Percentiles rank a stretch among this genome's conserved stretches.
These are phyloP conservation scores for Aaosphaeria pasadenensis DNA, from an alignment of 2,329 filamentous ascomycete species.

Conservation along the genomic window DNA sequence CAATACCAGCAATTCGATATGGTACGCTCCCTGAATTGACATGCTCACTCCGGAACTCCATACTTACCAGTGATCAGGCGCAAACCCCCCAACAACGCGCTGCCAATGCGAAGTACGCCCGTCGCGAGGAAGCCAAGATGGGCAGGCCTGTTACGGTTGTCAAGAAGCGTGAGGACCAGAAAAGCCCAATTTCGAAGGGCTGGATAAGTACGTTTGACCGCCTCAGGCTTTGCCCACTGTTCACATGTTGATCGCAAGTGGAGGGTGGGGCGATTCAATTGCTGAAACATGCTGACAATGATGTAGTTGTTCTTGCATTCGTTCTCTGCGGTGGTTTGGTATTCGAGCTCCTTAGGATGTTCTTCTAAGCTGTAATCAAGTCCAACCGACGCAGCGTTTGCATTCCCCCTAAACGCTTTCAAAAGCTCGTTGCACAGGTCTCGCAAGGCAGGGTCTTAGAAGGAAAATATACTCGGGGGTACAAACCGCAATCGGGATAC, in stretches of 20 bases:
- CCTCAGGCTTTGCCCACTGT: neutral
- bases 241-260: neutral
- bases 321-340: slow-evolving; percentile 60
- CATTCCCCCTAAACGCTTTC: no score
- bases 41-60: no score
- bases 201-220: slow-evolving; percentile 56
- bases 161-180: slow-evolving; percentile 42
- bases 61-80: slow-evolving; percentile 49
- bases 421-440: no score
- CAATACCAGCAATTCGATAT: neutral
- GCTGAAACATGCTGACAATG: neutral
- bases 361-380: slow-evolving; percentile 30
- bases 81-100: slow-evolving; percentile 83
- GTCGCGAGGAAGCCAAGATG: slow-evolving; percentile 68
- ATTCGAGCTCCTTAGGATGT: slow-evolving; percentile 54
- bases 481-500: no score
- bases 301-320: slow-evolving; percentile 58
- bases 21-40: no score
- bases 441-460: no score
- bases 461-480: no score
- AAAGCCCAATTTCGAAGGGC: slow-evolving; percentile 53
- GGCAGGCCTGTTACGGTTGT: slow-evolving; percentile 62
- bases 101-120: slow-evolving; percentile 75
- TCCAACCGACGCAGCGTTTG: no score
- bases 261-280: no score